These are phyloP conservation scores for Irpex lacteus DNA, from an alignment of 1,284 basidiomycete species.

Conservation along the genomic window DNA sequence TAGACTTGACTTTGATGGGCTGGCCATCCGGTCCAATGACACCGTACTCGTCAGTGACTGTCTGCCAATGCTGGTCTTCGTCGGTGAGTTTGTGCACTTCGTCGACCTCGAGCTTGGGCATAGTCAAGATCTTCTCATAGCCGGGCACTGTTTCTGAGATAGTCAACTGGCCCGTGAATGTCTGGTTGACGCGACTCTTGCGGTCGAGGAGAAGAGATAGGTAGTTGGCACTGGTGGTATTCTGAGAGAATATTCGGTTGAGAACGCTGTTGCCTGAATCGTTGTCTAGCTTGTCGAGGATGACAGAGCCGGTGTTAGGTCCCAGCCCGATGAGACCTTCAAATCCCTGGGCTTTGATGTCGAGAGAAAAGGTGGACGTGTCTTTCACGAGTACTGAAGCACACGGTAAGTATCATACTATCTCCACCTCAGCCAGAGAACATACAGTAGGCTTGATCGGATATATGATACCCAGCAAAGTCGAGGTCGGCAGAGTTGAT, in stretches of 20 bases:
- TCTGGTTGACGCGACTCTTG: slow-evolving; percentile 43
- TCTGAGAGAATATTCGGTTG: slow-evolving; percentile 31
- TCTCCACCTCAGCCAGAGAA: slow-evolving; percentile 20
- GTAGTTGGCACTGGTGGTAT: slow-evolving; percentile 51
- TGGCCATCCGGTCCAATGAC: slow-evolving; percentile 73
- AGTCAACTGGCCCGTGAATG: slow-evolving; percentile 53
- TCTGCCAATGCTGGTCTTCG: slow-evolving; percentile 77
- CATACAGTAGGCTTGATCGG: slow-evolving; percentile 70
- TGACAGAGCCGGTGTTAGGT: slow-evolving; percentile 66
- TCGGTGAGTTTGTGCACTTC: slow-evolving; percentile 52
- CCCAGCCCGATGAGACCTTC: slow-evolving; percentile 73
- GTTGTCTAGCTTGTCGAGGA: slow-evolving; percentile 53
- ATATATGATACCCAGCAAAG: slow-evolving; percentile 56
- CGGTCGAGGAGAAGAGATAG: slow-evolving; percentile 69
- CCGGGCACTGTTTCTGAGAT: slow-evolving; percentile 53
- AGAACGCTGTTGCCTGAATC: slow-evolving; percentile 51
- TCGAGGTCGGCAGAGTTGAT: slow-evolving; percentile 54
- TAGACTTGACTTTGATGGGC: slow-evolving; percentile 56
- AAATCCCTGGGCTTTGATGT: slow-evolving; percentile 60
- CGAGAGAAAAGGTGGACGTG: slow-evolving; percentile 61
- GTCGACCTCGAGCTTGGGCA: slow-evolving; percentile 66
- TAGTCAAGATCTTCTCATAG: slow-evolving; percentile 57
- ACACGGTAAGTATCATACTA: not conserved
- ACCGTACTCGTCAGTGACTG: slow-evolving; percentile 58
- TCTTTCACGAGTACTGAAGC: slow-evolving; percentile 59